Evolutionary conservation across 1,284 basidiomycete species (phyloP).

Genomic region (Ganoderma sp.): DNA sequence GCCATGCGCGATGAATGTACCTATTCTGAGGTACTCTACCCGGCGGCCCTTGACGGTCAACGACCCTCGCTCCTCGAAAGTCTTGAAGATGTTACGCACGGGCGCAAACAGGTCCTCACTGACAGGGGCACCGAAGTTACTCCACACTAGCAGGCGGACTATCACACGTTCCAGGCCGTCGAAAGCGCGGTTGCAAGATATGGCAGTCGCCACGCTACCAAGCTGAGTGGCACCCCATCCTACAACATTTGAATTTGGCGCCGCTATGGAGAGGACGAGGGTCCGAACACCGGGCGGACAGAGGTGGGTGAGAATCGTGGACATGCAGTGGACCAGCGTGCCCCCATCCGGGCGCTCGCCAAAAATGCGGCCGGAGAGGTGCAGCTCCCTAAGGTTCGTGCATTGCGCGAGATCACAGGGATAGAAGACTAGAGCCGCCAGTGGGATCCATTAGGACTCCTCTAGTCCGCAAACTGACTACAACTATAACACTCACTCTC

Average conservation of each 20-base stretch:
- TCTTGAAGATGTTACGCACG: background rate
- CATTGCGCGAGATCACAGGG: background rate
- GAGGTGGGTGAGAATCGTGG: background rate
- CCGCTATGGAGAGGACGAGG: background rate
- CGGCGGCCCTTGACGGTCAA: background rate
- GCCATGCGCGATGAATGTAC: background rate
- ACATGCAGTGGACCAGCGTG: background rate
- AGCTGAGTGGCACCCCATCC: background rate
- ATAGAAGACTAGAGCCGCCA: background rate
- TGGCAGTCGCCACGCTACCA: background rate
- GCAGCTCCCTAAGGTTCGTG: background rate
- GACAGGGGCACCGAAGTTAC: background rate
- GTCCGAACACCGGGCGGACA: background rate
- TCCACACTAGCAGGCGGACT: background rate
- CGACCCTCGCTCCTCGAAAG: background rate
- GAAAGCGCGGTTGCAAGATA: background rate
- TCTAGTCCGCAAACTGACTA: background rate
- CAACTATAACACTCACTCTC: background rate
- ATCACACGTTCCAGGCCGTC: background rate
- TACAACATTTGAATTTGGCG: background rate
- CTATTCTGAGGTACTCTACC: background rate
- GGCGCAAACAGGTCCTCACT: background rate
- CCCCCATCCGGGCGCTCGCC: background rate
- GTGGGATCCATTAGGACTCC: background rate
- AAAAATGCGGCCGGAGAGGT: background rate